phyloP scores from a whole-genome alignment of 2,329 filamentous ascomycete species.

The Dactylellina sp. region DNA sequence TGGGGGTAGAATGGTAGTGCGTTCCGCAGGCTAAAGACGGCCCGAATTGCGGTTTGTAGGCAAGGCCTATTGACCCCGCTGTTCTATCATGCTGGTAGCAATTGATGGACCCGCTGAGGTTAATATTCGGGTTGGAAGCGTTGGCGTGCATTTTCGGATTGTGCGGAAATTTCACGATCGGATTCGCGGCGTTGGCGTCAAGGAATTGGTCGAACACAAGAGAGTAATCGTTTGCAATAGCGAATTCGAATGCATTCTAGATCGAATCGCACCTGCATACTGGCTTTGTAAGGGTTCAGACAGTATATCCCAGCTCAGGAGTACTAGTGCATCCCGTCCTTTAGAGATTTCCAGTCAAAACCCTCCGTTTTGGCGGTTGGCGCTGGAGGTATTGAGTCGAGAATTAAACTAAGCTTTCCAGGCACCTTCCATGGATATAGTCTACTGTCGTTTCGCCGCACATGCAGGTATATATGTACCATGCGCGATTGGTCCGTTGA shows the following conservation, averaged over 20 bases:
- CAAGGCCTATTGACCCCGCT: neutral
- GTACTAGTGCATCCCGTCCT: neutral
- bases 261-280: neutral
- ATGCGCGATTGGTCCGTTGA: neutral
- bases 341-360: neutral
- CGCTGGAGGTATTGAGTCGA: too few relatives aligned
- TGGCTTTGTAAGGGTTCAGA: neutral
- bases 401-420: neutral
- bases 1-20: neutral
- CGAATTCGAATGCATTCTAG: neutral
- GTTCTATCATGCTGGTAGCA: neutral
- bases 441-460: neutral
- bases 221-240: neutral
- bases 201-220: neutral
- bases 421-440: slow-evolving; percentile 14
- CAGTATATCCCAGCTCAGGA: too few relatives aligned
- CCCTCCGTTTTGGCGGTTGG: too few relatives aligned
- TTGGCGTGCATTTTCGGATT: neutral
- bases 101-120: neutral
- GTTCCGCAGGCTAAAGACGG: neutral
- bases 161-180: neutral
- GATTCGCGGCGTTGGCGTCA: neutral
- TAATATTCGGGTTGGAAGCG: neutral
- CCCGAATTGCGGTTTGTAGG: slow-evolving; percentile 1
- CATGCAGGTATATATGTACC: neutral